Base-by-base conservation (phyloP, 345 rosid genomes). In the Corymbia maculata region DNA sequence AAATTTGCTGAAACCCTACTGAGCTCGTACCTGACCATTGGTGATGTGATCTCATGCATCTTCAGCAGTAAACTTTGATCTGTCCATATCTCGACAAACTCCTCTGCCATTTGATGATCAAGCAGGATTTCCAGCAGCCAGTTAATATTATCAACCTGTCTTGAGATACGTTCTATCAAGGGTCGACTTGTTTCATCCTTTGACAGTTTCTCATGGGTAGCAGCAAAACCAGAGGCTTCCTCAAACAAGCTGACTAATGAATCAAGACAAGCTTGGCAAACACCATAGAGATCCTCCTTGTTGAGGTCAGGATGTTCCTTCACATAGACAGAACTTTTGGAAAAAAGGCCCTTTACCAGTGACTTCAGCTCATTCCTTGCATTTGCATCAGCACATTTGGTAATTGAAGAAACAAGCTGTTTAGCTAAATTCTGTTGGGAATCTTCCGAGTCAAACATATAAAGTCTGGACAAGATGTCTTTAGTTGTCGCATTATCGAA, bases 301-400 rank as follows among this genome's bases (percentile, higher is more conserved):
- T 88, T 92, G 52, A 96, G 92, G 88, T 95, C 97, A 51, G 92
- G 94, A 88, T 93, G 97, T 90, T 92, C 94, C 93, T 96, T 96
- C 95, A 96, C 97, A 87, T 98, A 96, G 85, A 97, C 97, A 50
- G 98, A 96, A 88, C 98, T 95, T 92, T 93, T 97, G 94, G 96
- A 94, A 7, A 96, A 94, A 82, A 96, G 95, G 89, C 96, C 99
- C 92, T 93, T 96, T 79, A 98, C 98, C 55, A 97, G 79, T 26
- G 97, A 90, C 89, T 93, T 96, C 70, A 96, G 94, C 90, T 98
- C 99, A 88, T 92, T 98, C 92, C 98, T 93, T 50, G 99, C 98
- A 88, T 91, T 94, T 66, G 92, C 91, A 89, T 96, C 95, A 51
- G 90, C 85, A 89, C 96, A 93, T 45, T 92, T 80, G 52, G 95